A percentile compares a stretch with the other conserved stretches of the same genome.
Conservation (phyloP, 2,329 filamentous ascomycete species). For the Ophiostoma angusticollis region DNA sequence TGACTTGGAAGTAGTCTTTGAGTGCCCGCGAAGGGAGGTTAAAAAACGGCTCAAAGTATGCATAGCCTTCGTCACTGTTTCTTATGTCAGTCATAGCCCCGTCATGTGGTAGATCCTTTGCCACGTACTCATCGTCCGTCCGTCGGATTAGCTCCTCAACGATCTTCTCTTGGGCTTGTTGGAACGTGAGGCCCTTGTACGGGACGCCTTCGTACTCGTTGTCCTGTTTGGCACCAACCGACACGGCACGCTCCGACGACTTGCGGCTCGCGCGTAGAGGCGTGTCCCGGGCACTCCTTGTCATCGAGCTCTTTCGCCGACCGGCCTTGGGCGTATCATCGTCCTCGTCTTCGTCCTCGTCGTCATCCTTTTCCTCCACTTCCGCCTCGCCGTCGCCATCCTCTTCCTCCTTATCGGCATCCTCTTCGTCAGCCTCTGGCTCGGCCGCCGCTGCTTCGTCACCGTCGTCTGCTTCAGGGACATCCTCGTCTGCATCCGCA, state of each 20-base stretch:
- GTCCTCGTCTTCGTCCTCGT: conserved; percentile 9
- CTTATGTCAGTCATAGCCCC: neutral
- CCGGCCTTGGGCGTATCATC: conserved; percentile 7
- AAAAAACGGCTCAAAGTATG: conserved; percentile 60
- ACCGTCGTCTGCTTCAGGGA: conserved; percentile 27
- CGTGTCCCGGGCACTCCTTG: conserved; percentile 5
- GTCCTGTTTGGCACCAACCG: conserved; percentile 25
- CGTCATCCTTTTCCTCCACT: conserved; percentile 22
- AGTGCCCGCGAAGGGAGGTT: conserved; percentile 63
- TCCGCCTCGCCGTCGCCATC: conserved; percentile 22
- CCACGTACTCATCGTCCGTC: conserved; percentile 47
- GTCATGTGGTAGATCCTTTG: too few species aligned
- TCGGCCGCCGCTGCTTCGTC: conserved; percentile 15
- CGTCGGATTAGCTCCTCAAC: conserved; percentile 61
- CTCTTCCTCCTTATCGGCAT: conserved; percentile 15
- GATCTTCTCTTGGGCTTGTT: conserved; percentile 78
- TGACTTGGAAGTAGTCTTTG: conserved; percentile 77
- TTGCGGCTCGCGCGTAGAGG: conserved; percentile 8
- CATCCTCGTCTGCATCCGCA: conserved; percentile 20
- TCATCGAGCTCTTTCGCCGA: conserved; percentile 14
- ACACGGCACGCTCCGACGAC: conserved; percentile 8
- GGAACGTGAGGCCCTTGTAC: conserved; percentile 64
- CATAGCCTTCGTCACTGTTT: conserved; percentile 44
- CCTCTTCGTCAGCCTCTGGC: conserved; percentile 11
- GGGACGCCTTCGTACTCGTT: conserved; percentile 41